phyloP scores from a whole-genome alignment of 2,329 filamentous ascomycete species.

The Aspergillus flavus region DNA sequence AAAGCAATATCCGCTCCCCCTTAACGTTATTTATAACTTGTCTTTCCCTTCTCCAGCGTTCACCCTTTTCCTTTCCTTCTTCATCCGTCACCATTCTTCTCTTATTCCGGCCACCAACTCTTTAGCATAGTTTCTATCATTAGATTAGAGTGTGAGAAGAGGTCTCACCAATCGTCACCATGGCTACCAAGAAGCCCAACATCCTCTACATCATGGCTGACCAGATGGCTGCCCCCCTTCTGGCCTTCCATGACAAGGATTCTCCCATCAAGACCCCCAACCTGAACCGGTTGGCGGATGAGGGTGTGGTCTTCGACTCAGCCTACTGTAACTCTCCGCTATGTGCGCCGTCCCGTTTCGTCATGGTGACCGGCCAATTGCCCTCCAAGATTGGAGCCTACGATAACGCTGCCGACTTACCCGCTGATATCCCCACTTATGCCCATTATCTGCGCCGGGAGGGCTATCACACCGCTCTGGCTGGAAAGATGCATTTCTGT shows the following conservation, averaged over 20 bases:
- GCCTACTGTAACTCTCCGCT: constrained; percentile 94
- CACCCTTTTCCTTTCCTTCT: constrained; percentile 9
- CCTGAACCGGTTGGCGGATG: constrained; percentile 77
- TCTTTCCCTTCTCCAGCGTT: not conserved
- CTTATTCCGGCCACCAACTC: not conserved
- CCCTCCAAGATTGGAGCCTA: constrained; percentile 90
- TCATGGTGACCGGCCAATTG: constrained; percentile 88
- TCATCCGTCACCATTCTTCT: constrained; percentile 4
- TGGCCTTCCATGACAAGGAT: constrained; percentile 87
- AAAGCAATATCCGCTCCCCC: constrained; percentile 4
- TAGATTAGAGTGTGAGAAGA: constrained; percentile 6
- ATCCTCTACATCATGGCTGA: constrained; percentile 96
- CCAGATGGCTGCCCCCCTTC: constrained; percentile 84
- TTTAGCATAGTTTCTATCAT: not conserved
- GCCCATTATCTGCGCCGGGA: constrained; percentile 84
- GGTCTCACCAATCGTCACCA: constrained; percentile 20
- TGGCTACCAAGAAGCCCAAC: constrained; percentile 63
- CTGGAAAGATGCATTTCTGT: constrained; percentile 97
- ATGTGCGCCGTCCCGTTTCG: constrained; percentile 90
- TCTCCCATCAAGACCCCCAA: constrained; percentile 93
- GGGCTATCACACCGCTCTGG: constrained; percentile 87
- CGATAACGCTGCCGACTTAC: constrained; percentile 85
- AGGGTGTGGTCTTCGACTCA: constrained; percentile 86
- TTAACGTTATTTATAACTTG: constrained; percentile 2
- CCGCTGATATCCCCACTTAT: constrained; percentile 84